Evolutionary conservation across 768 basidiomycete genomes (phyloP), one percentile per base, ranked within the genome.

Genomic region (Lentinula edodes): DNA sequence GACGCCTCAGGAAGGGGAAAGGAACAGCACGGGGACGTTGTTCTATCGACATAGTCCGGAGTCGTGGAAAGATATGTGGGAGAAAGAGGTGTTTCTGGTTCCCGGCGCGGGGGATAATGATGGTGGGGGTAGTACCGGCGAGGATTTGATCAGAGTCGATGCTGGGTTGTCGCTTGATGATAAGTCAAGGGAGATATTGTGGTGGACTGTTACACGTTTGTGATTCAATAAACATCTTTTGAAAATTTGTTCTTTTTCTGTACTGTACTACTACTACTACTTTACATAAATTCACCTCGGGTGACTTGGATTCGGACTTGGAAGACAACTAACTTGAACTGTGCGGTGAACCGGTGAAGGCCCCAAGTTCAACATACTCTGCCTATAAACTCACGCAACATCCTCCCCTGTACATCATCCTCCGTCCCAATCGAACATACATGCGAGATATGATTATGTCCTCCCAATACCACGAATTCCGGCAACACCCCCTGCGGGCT

Each of bases 51-150:
- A 69, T 46, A 65, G 63, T 28, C 62, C 63, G 16, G 63, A 67
- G 38, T 64, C 63, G 46, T 70, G 66, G 66, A 54, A 59, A 42
- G 60, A 60, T 16, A 50, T 69, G 23, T 70, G 69, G 65, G 51
- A 60, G 58, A 38, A 36, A 15, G 41, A 58, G n/a, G 58, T 56
- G 39, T 56, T 56, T 32, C 10, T 23, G 23, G 23, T n/a, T n/a
- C n/a, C n/a, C n/a, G 23, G 23, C 23, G 23, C 8, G 2, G 52
- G 52, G 52, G 20, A 54, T 6, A 13, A 13, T 28, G 32, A 5
- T 16, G 16, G 6, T 3, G 6, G 23, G 1, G 23, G 23, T 23
- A n/a, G n/a, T n/a, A n/a, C n/a, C n/a, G n/a, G n/a, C n/a, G 23
- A 2, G 23, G 23, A 23, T 23, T 23, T 28, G 9, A 43, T 56